Evolutionary conservation across 352 stramenopile species (phyloP).

Genomic region (Pythium sp.): DNA sequence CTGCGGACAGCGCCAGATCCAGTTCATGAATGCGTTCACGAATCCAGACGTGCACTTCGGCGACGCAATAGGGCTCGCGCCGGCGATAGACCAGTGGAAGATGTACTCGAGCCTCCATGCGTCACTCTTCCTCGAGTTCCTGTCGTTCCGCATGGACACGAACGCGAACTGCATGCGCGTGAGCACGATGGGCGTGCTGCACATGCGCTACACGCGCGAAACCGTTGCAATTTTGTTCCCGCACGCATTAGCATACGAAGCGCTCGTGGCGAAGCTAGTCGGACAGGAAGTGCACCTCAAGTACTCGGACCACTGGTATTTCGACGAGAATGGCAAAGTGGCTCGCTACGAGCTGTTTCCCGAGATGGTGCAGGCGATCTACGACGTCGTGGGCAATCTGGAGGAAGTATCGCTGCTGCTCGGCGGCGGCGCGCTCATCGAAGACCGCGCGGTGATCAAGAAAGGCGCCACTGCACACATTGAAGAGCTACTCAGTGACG

Average conservation of each 20-base stretch:
- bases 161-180: slow-evolving; percentile 17
- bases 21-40: slow-evolving; percentile 13
- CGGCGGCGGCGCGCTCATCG: slow-evolving; percentile 13
- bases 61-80: slow-evolving; percentile 3
- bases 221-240: slow-evolving; percentile 40
- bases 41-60: slow-evolving; percentile 18
- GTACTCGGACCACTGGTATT: slow-evolving; percentile 33
- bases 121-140: slow-evolving; percentile 19
- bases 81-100: slow-evolving; percentile 20
- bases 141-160: slow-evolving; percentile 14
- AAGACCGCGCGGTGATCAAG: slow-evolving; percentile 9
- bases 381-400: slow-evolving; percentile 27
- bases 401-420: slow-evolving; percentile 27
- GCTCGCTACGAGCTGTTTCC: slow-evolving; percentile 19
- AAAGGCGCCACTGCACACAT: neutral
- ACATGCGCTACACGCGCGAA: slow-evolving; percentile 31
- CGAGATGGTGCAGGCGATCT: slow-evolving; percentile 29
- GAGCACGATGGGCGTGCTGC: slow-evolving; percentile 22
- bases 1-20: slow-evolving; percentile 8
- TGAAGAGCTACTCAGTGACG: neutral
- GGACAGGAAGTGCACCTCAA: slow-evolving; percentile 28
- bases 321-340: slow-evolving; percentile 22
- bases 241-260: slow-evolving; percentile 22
- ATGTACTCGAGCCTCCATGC: slow-evolving; percentile 19
- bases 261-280: slow-evolving; percentile 30